Conservation (phyloP, 2,329 filamentous ascomycete genomes). For the Dactylonectria estremocensis region DNA sequence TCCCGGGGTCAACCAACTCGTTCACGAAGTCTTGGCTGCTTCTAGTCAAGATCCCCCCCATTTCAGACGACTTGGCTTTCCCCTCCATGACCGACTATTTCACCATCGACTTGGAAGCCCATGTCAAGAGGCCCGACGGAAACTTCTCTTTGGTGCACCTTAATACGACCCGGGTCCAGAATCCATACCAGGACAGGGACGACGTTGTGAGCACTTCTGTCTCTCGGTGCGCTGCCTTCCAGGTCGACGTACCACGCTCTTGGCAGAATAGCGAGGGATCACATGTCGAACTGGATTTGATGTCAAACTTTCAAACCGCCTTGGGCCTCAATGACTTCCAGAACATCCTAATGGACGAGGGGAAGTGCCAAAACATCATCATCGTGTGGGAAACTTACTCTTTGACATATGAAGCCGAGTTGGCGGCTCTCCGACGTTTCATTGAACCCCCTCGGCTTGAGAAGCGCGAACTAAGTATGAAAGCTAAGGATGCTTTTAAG, state of each 20-base stretch:
- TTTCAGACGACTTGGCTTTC: constrained; percentile 41
- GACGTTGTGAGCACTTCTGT: constrained; percentile 21
- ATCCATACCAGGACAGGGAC: constrained; percentile 50
- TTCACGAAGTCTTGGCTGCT: constrained; percentile 54
- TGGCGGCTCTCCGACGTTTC: constrained; percentile 50
- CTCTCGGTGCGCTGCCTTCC: constrained; percentile 51
- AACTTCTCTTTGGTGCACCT: constrained; percentile 48
- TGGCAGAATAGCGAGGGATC: constrained; percentile 45
- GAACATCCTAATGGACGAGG: constrained; percentile 34
- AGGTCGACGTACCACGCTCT: constrained; percentile 53
- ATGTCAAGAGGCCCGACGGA: constrained; percentile 38
- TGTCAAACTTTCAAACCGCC: constrained; percentile 77
- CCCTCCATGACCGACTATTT: constrained; percentile 50
- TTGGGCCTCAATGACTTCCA: constrained; percentile 50
- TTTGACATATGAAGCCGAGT: constrained; percentile 52
- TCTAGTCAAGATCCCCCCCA: constrained; percentile 46
- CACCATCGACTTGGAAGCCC: constrained; percentile 45
- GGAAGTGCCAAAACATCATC: constrained; percentile 39
- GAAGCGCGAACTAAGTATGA: constrained; percentile 36
- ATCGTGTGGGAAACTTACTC: constrained; percentile 49
- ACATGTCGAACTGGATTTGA: constrained; percentile 62
- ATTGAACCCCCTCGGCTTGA: constrained; percentile 38
- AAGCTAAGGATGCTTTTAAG: constrained; percentile 49
- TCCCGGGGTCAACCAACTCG: constrained; percentile 47
- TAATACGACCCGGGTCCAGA: constrained; percentile 45